Evolutionary conservation across 345 rosid genomes (phyloP).

Genomic region (Dipteronia sinensis): DNA sequence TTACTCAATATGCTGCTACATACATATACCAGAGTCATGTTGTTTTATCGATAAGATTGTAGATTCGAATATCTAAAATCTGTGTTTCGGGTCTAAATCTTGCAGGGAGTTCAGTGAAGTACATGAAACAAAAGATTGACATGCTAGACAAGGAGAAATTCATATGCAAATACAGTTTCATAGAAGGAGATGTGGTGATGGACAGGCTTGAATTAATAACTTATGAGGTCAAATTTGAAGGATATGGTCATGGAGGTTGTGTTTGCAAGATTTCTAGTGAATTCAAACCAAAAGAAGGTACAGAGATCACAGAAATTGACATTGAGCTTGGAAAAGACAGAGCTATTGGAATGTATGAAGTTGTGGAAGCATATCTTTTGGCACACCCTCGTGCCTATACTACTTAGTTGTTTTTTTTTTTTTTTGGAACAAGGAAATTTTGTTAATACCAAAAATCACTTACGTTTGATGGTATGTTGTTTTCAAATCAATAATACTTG

Average conservation of each 20-base stretch:
- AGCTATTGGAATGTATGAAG: slow-evolving; percentile 46
- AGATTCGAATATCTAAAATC: background rate
- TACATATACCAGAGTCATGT: background rate
- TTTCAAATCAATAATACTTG: no score
- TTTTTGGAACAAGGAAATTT: no score
- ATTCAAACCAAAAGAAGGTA: slow-evolving; percentile 34
- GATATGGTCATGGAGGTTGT: slow-evolving; percentile 35
- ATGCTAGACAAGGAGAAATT: slow-evolving; percentile 40
- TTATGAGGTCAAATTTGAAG: slow-evolving; percentile 41
- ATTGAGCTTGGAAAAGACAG: slow-evolving; percentile 40
- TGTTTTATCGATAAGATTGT: background rate
- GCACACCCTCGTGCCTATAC: slow-evolving; percentile 43
- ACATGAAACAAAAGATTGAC: slow-evolving; percentile 42
- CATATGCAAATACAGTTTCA: slow-evolving; percentile 31
- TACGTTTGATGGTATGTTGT: no score
- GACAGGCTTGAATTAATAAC: slow-evolving; percentile 34
- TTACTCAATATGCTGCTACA: no score
- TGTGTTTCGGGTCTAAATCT: background rate
- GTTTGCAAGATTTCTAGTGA: slow-evolving; percentile 38
- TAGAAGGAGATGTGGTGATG: slow-evolving; percentile 30
- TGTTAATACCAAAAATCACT: no score
- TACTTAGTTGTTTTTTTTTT: background rate
- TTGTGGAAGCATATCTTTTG: slow-evolving; percentile 48
- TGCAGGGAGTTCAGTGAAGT: slow-evolving; percentile 31
- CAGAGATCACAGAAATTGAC: slow-evolving; percentile 36